These are phyloP conservation scores for Pilaira anomala DNA, from an alignment of 192 early-diverging fungal species.

Conservation along the genomic window DNA sequence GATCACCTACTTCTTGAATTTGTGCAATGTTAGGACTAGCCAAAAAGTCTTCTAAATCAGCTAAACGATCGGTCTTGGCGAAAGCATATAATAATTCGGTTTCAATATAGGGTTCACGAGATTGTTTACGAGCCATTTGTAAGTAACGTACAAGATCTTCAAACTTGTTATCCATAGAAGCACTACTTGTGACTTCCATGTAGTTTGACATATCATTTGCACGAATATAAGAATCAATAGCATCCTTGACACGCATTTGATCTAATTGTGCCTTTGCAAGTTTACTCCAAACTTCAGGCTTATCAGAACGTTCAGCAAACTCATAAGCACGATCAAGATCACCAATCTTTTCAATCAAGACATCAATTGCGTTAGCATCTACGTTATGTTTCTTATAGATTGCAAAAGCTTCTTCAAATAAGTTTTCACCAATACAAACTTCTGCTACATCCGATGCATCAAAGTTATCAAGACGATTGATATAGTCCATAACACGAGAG, in stretches of 20 bases:
- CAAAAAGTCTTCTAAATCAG: slow-evolving; percentile 94
- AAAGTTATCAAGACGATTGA: slow-evolving; percentile 92
- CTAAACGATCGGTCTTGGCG: slow-evolving; percentile 89
- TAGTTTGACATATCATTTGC: slow-evolving; percentile 90
- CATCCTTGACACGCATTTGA: slow-evolving; percentile 86
- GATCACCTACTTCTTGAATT: slow-evolving; percentile 89
- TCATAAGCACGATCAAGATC: slow-evolving; percentile 95
- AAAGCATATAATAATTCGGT: slow-evolving; percentile 94
- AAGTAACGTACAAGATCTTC: slow-evolving; percentile 95
- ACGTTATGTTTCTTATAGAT: slow-evolving; percentile 96
- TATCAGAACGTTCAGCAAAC: slow-evolving; percentile 90
- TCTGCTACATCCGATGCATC: slow-evolving; percentile 98
- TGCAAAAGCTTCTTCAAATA: slow-evolving; percentile 95
- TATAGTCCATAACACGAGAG: slow-evolving; percentile 91
- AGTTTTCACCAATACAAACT: slow-evolving; percentile 82
- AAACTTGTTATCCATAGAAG: slow-evolving; percentile 81
- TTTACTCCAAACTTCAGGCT: slow-evolving; percentile 92
- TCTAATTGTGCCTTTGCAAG: slow-evolving; percentile 95
- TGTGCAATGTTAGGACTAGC: slow-evolving; percentile 91
- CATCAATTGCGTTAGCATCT: slow-evolving; percentile 83
- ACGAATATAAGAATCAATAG: slow-evolving; percentile 95
- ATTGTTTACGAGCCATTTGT: slow-evolving; percentile 91
- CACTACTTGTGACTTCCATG: slow-evolving; percentile 81
- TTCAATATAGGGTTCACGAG: slow-evolving; percentile 94
- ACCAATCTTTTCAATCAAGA: slow-evolving; percentile 89